Evolutionary conservation across 2,329 filamentous ascomycete genomes (phyloP).

Genomic region (Laburnicola sp.): DNA sequence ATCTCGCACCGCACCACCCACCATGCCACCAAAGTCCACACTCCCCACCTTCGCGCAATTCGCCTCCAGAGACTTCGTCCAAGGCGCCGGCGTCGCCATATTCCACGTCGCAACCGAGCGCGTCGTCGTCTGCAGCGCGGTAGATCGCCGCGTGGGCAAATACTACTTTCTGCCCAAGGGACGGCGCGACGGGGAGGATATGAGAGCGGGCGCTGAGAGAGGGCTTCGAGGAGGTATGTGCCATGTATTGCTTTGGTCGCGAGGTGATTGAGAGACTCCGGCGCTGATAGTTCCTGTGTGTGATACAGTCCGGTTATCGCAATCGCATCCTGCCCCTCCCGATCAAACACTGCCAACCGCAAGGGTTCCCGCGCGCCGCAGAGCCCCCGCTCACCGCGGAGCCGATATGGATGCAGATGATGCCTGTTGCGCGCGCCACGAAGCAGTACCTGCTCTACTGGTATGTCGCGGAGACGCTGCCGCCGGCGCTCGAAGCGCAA

Average conservation of each 20-base stretch:
- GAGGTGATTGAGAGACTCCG: neutral
- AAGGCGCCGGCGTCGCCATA: conserved; percentile 51
- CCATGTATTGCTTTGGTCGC: neutral
- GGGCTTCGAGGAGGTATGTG: conserved; percentile 53
- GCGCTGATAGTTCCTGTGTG: neutral
- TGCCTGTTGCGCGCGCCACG: conserved; percentile 38
- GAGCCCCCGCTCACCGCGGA: conserved; percentile 44
- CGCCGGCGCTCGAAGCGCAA: conserved; percentile 40
- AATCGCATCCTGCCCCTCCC: conserved; percentile 55
- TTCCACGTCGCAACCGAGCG: conserved; percentile 53
- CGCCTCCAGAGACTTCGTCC: conserved; percentile 32
- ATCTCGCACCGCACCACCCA: neutral
- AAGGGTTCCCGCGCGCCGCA: conserved; percentile 36
- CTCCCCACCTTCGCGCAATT: conserved; percentile 31
- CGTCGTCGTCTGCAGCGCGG: conserved; percentile 54
- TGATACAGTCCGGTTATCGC: conserved; percentile 50
- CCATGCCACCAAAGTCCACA: conserved; percentile 11
- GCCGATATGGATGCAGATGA: conserved; percentile 52
- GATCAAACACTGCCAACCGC: conserved; percentile 49
- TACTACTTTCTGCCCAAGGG: conserved; percentile 57
- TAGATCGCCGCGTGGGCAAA: conserved; percentile 31
- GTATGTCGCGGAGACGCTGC: conserved; percentile 54
- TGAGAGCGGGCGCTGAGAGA: conserved; percentile 50
- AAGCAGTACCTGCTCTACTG: conserved; percentile 53
- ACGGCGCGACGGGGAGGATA: conserved; percentile 52